Percentiles rank a stretch among this genome's conserved stretches.
These are phyloP conservation scores for Yamadazyma insecticola DNA, from an alignment of 805 yeast species.

Conservation along the genomic window DNA sequence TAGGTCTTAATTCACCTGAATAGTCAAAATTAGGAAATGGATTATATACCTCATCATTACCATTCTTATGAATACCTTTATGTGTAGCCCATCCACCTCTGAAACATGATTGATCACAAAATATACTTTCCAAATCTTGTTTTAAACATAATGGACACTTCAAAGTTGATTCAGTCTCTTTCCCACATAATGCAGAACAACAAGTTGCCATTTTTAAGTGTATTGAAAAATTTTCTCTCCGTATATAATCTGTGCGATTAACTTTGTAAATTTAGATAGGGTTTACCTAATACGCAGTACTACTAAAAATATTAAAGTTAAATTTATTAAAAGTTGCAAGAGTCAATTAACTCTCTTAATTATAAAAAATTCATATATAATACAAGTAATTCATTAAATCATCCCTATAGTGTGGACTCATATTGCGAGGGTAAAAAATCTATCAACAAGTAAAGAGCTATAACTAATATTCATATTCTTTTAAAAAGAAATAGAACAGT, in stretches of 20 bases:
- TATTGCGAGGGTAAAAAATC: too few species aligned
- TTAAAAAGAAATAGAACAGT: background rate
- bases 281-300: background rate
- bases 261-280: background rate
- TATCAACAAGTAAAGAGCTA: slow-evolving; percentile 9
- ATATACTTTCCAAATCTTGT: slow-evolving; percentile 52
- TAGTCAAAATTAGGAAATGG: slow-evolving; percentile 80
- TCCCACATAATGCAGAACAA: slow-evolving; percentile 80
- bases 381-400: slow-evolving; percentile 3
- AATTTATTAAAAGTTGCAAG: background rate
- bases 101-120: slow-evolving; percentile 84
- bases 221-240: slow-evolving; percentile 3
- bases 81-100: slow-evolving; percentile 66
- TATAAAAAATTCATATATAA: slow-evolving; percentile 1
- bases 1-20: slow-evolving; percentile 71
- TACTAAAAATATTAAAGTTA: background rate
- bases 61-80: slow-evolving; percentile 64
- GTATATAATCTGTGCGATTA: background rate
- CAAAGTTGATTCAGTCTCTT: slow-evolving; percentile 63
- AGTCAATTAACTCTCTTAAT: too few species aligned
- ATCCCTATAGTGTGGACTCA: slow-evolving; percentile 8
- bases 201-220: slow-evolving; percentile 41
- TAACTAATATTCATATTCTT: too few species aligned
- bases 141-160: slow-evolving; percentile 95
- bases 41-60: slow-evolving; percentile 58